Conservation (phyloP, 176 grass and related monocot species). For the bread wheat (Triticum aestivum) region IWGSC_CS_RefSeq_v2.1 NC_057804.1:568737487-568737986, state of each 20-base stretch:
- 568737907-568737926: slow-evolving; percentile 92
- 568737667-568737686: background rate
- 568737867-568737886: slow-evolving; percentile 72
- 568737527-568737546: background rate
- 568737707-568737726: background rate
- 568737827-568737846: slow-evolving; percentile 59
- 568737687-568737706: background rate
- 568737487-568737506: background rate
- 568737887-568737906: slow-evolving; percentile 81
- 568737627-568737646: slow-evolving; percentile 3
- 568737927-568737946: slow-evolving; percentile 67
- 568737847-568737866: slow-evolving; percentile 64
- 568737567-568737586: background rate
- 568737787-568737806: slow-evolving; percentile 99
- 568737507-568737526: background rate
- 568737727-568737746: slow-evolving; percentile 95
- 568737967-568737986: slow-evolving; percentile 98
- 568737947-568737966: slow-evolving; percentile 86
- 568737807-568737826: slow-evolving; percentile 92
- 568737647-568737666: background rate
- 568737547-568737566: background rate
- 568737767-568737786: slow-evolving; percentile 91
- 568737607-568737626: background rate
- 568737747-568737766: slow-evolving; percentile 73
- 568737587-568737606: background rate